Percentiles rank a stretch among this genome's conserved stretches.
Conservation (phyloP, 2,329 filamentous ascomycete genomes). For the Neonectria coccinea region DNA sequence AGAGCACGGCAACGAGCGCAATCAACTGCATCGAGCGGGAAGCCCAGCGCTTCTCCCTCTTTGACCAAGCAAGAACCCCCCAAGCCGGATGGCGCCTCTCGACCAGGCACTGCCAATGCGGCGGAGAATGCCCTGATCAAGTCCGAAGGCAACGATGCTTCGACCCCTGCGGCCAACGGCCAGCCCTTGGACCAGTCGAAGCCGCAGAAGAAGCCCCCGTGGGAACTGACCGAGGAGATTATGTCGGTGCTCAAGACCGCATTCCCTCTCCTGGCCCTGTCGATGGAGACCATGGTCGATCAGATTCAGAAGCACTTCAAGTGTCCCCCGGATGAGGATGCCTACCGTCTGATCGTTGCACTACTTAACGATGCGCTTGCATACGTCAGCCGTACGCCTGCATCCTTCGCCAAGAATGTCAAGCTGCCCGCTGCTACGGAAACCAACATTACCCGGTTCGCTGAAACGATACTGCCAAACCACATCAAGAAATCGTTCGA, state of each 20-base stretch:
- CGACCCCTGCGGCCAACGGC: constrained; percentile 44
- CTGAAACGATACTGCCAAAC: constrained; percentile 91
- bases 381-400: constrained; percentile 89
- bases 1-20: constrained; percentile 65
- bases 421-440: constrained; percentile 92
- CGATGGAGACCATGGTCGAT: constrained; percentile 99
- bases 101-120: constrained; percentile 65
- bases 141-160: constrained; percentile 55
- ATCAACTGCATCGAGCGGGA: constrained; percentile 57
- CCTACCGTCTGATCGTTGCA: constrained; percentile 96
- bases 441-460: constrained; percentile 95
- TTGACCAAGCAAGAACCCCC: constrained; percentile 65
- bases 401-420: constrained; percentile 88
- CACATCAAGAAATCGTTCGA: constrained; percentile 98
- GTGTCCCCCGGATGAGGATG: constrained; percentile 97
- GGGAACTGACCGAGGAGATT: constrained; percentile 97
- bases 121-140: constrained; percentile 58
- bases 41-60: constrained; percentile 60
- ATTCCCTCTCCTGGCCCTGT: constrained; percentile 93
- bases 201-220: constrained; percentile 79
- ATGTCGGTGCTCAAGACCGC: constrained; percentile 96
- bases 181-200: constrained; percentile 43
- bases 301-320: constrained; percentile 99
- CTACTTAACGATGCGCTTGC: constrained; percentile 94
- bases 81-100: constrained; percentile 56